phyloP scores from a whole-genome alignment of 1,139 yeast genomes.

The Pichia sp. region DNA sequence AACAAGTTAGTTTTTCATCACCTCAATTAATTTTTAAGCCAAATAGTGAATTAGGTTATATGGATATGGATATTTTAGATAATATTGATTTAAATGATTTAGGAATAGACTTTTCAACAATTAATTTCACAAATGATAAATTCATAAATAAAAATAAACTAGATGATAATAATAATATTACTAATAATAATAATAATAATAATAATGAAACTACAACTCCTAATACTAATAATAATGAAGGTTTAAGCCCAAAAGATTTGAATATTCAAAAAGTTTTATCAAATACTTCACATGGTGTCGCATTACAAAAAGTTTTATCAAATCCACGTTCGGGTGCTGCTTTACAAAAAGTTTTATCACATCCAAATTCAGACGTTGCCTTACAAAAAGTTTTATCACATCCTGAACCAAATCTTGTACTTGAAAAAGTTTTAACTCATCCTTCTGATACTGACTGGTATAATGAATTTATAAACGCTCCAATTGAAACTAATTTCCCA shows the following conservation, averaged over 20 bases:
- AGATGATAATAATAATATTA: not conserved
- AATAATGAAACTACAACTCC: not conserved
- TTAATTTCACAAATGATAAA: slow-evolving; percentile 4
- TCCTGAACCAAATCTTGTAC: slow-evolving; percentile 16
- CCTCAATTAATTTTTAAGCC: slow-evolving; percentile 48
- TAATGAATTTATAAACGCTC: slow-evolving; percentile 56
- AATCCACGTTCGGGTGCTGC: slow-evolving; percentile 18
- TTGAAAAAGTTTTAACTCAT: slow-evolving; percentile 16
- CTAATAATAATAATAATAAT: not conserved
- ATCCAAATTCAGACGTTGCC: slow-evolving; percentile 18
- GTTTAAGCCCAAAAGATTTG: slow-evolving; percentile 7
- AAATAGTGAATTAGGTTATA: slow-evolving; percentile 23
- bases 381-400: slow-evolving; percentile 19
- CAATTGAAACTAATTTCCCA: slow-evolving; percentile 50
- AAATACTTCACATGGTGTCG: slow-evolving; percentile 16
- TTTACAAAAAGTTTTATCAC: slow-evolving; percentile 17
- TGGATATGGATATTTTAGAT: slow-evolving; percentile 25
- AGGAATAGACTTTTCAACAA: slow-evolving; percentile 23
- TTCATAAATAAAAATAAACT: not conserved
- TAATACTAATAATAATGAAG: not conserved
- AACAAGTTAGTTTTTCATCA: slow-evolving; percentile 71
- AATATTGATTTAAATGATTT: slow-evolving; percentile 34
- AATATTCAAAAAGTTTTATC: slow-evolving; percentile 16
- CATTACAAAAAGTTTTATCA: slow-evolving; percentile 17
- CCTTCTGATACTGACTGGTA: slow-evolving; percentile 47